Percentiles rank a stretch among this genome's conserved stretches.
Conservation (phyloP, 306 rosid species). For the Oxytropis ochrocephala region DNA sequence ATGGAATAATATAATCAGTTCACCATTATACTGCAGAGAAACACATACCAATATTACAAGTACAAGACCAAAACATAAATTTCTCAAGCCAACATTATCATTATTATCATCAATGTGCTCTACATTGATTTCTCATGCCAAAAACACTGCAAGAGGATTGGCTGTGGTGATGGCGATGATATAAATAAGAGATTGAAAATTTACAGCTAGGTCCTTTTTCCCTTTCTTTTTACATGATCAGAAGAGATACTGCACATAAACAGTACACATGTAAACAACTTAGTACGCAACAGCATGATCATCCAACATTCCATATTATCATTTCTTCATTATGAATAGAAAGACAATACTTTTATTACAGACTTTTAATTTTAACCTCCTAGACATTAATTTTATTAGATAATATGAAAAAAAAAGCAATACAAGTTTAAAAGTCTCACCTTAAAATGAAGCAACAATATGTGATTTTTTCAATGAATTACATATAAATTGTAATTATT, state of each 20-base stretch:
- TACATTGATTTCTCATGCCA: neutral
- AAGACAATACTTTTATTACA: neutral
- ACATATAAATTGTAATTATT: neutral
- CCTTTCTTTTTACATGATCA: neutral
- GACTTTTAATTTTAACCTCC: neutral
- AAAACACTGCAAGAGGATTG: neutral
- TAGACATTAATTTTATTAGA: neutral
- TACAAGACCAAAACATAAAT: neutral
- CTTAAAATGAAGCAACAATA: neutral
- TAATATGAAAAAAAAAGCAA: neutral
- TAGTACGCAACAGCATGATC: neutral
- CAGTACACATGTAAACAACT: neutral
- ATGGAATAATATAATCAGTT: neutral
- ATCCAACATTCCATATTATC: slow-evolving; percentile 4
- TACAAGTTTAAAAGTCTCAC: neutral
- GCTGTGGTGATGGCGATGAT: neutral
- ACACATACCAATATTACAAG: neutral
- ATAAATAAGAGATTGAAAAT: neutral
- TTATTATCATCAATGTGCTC: neutral
- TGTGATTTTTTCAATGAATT: neutral
- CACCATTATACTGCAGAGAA: neutral
- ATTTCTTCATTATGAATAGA: neutral
- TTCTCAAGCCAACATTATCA: neutral
- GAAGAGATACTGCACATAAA: neutral
- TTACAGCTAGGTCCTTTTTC: neutral